A percentile compares a stretch with the other conserved stretches of the same genome.
Conservation (phyloP, 805 yeast species). For the Millerozyma acaciae region DNA sequence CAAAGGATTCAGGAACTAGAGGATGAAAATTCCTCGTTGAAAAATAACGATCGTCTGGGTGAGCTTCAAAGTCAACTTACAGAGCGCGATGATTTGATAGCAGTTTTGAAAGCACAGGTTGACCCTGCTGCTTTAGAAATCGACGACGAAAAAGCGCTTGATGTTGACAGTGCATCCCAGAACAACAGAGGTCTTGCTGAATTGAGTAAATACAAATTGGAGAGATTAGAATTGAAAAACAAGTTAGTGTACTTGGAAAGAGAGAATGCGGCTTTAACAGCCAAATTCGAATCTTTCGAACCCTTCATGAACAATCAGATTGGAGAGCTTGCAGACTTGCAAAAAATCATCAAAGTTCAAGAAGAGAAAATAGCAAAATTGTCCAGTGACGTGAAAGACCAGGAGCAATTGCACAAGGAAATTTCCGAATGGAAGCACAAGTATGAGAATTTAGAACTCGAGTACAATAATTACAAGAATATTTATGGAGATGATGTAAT, state of each 20-base stretch:
- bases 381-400: conserved; percentile 37
- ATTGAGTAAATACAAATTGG: conserved; percentile 37
- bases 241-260: conserved; percentile 42
- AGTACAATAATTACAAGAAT: conserved; percentile 38
- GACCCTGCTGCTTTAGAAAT: conserved; percentile 23
- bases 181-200: conserved; percentile 21
- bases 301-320: conserved; percentile 52
- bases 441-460: conserved; percentile 41
- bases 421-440: conserved; percentile 46
- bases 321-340: conserved; percentile 49
- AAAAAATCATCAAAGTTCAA: conserved; percentile 52
- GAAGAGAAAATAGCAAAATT: conserved; percentile 42
- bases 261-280: conserved; percentile 41
- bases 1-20: conserved; percentile 50
- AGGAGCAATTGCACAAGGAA: conserved; percentile 43
- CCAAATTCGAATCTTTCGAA: conserved; percentile 44
- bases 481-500: conserved; percentile 30
- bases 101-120: conserved; percentile 26
- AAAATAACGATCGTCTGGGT: conserved; percentile 8
- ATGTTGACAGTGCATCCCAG: conserved; percentile 3
- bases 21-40: conserved; percentile 17
- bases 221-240: conserved; percentile 41
- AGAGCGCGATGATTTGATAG: conserved; percentile 30
- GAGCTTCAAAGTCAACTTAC: conserved; percentile 17
- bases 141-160: conserved; percentile 13